Base-by-base conservation (phyloP, 1,284 basidiomycete species). In the Chalciporus piperatoides region DNA sequence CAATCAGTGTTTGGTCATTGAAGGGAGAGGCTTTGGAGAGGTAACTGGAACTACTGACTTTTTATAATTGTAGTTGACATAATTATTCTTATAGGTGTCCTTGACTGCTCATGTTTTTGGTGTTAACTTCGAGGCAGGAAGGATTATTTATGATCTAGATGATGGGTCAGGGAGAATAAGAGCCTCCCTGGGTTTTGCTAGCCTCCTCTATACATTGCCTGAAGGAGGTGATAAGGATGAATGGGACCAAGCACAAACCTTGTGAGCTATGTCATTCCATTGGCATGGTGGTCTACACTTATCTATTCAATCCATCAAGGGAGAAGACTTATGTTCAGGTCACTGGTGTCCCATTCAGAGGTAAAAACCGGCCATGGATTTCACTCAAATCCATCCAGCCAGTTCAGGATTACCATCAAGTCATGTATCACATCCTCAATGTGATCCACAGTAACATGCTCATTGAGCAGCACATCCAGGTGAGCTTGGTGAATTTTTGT, bases 161-260 rank as follows among this genome's bases (percentile, higher is more conserved):
- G 64, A 65, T 51, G 64, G 68, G 12, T 69, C 64, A 42, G 64
- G 64, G 11, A 55, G 36, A 8, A 63, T 68, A 33, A 5, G 3
- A 17, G 68, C 51, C 27, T 30, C 44, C 0, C 54, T 48, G 23
- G n/a, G 11, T 0, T 21, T 58, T n/a, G 7, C 9, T 14, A 53
- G 44, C 4, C 6, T 54, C 0, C 0, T 0, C 9, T 11, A 24
- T 2, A 10, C 19, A 8, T n/a, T 15, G 8, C 33, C 46, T 40
- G 6, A 6, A 42, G 49, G 55, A 30, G 40, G 8, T 33, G 60
- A 59, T 36, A 27, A 53, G 14, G 30, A 48, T 10, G 63, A 68
- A 36, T 46, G 0, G 5, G 4, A 25, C 11, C 48, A 28, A 25
- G 52, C 2, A 17, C 0, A 1, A 5, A 38, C 53, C 19, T 30